Conservation (phyloP, 2,329 filamentous ascomycete genomes). For the Aspergillus floridensis region DNA sequence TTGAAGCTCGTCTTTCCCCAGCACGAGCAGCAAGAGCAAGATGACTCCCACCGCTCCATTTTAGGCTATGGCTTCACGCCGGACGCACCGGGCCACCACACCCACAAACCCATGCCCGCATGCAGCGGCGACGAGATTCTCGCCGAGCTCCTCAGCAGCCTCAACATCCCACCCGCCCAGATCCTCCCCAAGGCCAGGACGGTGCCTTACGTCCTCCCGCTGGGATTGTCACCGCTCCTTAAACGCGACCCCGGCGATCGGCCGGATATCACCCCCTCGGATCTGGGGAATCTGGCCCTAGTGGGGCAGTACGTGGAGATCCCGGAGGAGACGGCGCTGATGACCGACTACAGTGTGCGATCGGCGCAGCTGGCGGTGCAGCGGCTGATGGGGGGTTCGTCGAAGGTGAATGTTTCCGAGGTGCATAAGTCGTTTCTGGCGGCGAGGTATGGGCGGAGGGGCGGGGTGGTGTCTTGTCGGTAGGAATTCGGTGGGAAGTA, state of each 20-base stretch:
- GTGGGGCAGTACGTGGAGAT: slow-evolving; percentile 47
- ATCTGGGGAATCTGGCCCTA: slow-evolving; percentile 39
- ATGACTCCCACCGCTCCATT: slow-evolving; percentile 12
- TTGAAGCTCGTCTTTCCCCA: background rate
- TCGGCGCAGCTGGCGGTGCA: slow-evolving; percentile 39
- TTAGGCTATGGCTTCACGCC: slow-evolving; percentile 46
- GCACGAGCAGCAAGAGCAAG: background rate
- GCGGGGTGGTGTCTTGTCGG: background rate
- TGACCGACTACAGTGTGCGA: slow-evolving; percentile 40
- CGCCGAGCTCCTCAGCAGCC: slow-evolving; percentile 39
- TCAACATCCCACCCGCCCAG: slow-evolving; percentile 34
- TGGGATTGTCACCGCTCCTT: slow-evolving; percentile 40
- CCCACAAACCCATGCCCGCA: slow-evolving; percentile 42
- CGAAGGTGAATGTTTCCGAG: slow-evolving; percentile 7
- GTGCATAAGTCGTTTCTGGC: slow-evolving; percentile 7
- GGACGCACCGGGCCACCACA: slow-evolving; percentile 34
- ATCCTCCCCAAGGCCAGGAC: slow-evolving; percentile 29
- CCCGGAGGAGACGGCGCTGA: slow-evolving; percentile 38
- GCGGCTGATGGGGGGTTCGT: slow-evolving; percentile 23
- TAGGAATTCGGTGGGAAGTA: too few relatives aligned
- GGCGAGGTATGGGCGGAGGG: background rate
- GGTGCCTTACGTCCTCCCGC: slow-evolving; percentile 44
- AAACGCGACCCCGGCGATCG: slow-evolving; percentile 37
- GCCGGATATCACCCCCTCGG: slow-evolving; percentile 39
- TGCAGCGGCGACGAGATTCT: slow-evolving; percentile 45